Evolutionary conservation across 2,329 filamentous ascomycete genomes (phyloP).

Genomic region (Microsporum ferrugineum): DNA sequence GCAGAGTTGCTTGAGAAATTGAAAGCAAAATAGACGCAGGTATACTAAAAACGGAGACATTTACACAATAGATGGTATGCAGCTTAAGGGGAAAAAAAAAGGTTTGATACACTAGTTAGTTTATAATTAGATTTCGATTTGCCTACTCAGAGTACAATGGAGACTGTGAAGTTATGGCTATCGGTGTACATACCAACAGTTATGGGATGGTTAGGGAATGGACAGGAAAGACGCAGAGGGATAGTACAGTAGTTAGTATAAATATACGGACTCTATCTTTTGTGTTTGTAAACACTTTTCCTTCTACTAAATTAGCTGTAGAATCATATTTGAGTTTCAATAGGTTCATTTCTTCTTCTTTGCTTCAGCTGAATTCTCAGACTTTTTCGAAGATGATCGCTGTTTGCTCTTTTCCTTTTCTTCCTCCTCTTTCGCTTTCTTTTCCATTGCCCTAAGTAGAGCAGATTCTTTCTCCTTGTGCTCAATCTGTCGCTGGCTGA

Average conservation of each 20-base stretch:
- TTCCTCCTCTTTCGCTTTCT: conserved; percentile 36
- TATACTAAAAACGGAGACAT: background rate
- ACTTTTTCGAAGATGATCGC: conserved; percentile 9
- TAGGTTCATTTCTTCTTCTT: background rate
- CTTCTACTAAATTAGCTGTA: background rate
- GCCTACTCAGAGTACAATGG: background rate
- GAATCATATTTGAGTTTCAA: background rate
- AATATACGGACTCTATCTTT: background rate
- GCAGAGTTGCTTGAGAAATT: conserved; percentile 56
- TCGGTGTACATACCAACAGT: background rate
- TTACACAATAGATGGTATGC: background rate
- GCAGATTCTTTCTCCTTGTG: conserved; percentile 70
- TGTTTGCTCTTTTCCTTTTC: conserved; percentile 14
- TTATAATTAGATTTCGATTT: background rate
- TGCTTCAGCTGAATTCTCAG: background rate
- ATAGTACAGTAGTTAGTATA: background rate
- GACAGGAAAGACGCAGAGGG: background rate
- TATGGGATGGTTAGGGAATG: background rate
- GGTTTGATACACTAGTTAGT: background rate
- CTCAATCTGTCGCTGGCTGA: conserved; percentile 75
- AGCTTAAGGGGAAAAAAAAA: background rate
- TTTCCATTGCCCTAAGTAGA: conserved; percentile 46
- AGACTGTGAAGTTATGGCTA: background rate
- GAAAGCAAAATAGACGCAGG: background rate
- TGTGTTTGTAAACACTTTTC: background rate